Base-by-base conservation (phyloP, 345 rosid species). In the Rhodomyrtus tomentosa region DNA sequence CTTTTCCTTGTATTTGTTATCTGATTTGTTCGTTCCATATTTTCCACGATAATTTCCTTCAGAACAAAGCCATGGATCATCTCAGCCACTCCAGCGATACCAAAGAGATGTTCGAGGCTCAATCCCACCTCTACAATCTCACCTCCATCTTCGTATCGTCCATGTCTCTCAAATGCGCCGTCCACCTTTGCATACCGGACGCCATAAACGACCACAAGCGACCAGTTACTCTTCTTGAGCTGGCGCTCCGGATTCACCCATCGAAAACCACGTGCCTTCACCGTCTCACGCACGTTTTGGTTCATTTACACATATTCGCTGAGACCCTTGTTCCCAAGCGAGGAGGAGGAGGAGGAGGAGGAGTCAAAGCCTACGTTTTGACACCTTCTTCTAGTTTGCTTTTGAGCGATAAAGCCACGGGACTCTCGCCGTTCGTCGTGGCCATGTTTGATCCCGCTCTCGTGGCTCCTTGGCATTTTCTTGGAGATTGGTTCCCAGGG, bases 261-360 rank as follows among this genome's bases (percentile, higher is more conserved):
- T 36, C 86, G 20, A 92, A 86, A 86, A 56, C 76, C 3, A 18
- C 32, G 8, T 22, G 59, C 83, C 10, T 90, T 1, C 50, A 81
- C 82, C 85, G 90, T 52, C 89, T 92, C n/a, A 89, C 92, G 94
- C 87, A 91, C 24, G 22, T 89, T 49, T 50, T 93, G n/a, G 90
- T 90, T 21, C 88, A 87, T 81, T 85, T 86, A 0, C 89, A 91
- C 16, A 88, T 93, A 85, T 91, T 92, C 56, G 80, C 84, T 3
- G 36, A 79, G 6, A 84, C 82, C 4, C 42, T 62, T 32, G 38
- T 68, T 29, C 11, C 24, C 6, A 6, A 32, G 15, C 84, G 51
- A 21, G 42, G 73, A 32, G 72, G 45, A 58, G 82, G 40, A 18
- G 83, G 3, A 10, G 45, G 4, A 20, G 24, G 53, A 48, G 88